Evolutionary conservation across 2,329 filamentous ascomycete genomes (phyloP).

Genomic region (Arthrobotrys conoides): DNA sequence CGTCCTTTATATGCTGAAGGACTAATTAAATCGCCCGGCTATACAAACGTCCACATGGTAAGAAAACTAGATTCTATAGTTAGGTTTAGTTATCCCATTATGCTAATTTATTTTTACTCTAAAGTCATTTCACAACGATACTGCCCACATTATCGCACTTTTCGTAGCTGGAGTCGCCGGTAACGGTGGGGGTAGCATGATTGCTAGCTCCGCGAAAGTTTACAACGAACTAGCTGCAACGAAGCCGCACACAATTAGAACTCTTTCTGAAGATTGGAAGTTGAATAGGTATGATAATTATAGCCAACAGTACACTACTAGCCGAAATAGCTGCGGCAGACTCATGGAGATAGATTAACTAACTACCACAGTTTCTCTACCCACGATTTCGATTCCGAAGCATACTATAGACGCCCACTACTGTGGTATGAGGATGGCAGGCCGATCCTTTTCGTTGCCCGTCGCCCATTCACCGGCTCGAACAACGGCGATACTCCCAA

Average conservation of each 20-base stretch:
- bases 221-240: constrained; percentile 72
- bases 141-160: constrained; percentile 72
- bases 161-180: constrained; percentile 69
- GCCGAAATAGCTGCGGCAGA: too few species aligned
- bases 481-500: constrained; percentile 71
- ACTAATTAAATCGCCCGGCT: constrained; percentile 55
- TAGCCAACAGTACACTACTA: too few species aligned
- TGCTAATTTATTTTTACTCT: constrained; percentile 17
- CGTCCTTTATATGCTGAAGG: constrained; percentile 51
- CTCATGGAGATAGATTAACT: too few species aligned
- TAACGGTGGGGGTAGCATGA: constrained; percentile 71
- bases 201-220: constrained; percentile 71
- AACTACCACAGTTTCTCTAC: constrained; percentile 34
- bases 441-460: constrained; percentile 74
- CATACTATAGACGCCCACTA: constrained; percentile 69
- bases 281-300: constrained; percentile 68
- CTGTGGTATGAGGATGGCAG: constrained; percentile 73
- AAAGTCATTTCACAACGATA: constrained; percentile 70
- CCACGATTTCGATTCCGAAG: constrained; percentile 57
- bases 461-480: constrained; percentile 74
- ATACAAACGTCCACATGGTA: constrained; percentile 60
- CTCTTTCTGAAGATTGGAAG: constrained; percentile 70
- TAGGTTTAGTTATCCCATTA: neutral
- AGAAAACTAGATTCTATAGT: neutral
- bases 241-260: constrained; percentile 72